Percentiles rank a stretch among this genome's conserved stretches.
These are phyloP conservation scores for Alternaria postmessia DNA, from an alignment of 2,329 filamentous ascomycete species.

Conservation along the genomic window DNA sequence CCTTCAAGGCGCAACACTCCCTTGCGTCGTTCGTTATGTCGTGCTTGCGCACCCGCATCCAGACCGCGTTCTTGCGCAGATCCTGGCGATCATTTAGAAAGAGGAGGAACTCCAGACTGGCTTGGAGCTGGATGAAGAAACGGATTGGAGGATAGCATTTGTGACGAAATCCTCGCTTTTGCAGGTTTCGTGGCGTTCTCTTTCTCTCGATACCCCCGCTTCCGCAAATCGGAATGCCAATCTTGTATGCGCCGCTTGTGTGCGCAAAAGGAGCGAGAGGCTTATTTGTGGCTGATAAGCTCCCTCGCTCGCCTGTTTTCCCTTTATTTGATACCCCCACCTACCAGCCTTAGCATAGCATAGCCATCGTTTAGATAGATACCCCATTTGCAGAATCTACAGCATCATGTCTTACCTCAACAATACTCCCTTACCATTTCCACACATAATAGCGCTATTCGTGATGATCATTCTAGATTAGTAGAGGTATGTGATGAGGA, in stretches of 20 bases:
- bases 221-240: slow-evolving; percentile 28
- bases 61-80: slow-evolving; percentile 13
- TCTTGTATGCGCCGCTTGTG: slow-evolving; percentile 32
- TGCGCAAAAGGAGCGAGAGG: slow-evolving; percentile 31
- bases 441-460: slow-evolving; percentile 2
- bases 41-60: slow-evolving; percentile 6
- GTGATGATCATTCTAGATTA: neutral
- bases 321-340: slow-evolving; percentile 44
- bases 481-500: neutral
- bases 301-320: slow-evolving; percentile 26
- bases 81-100: neutral
- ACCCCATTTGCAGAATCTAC: slow-evolving; percentile 6
- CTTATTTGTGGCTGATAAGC: slow-evolving; percentile 34
- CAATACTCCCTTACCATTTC: neutral
- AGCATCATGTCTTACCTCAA: slow-evolving; percentile 12
- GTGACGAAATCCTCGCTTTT: slow-evolving; percentile 10
- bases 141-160: slow-evolving; percentile 3
- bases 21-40: neutral
- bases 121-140: neutral
- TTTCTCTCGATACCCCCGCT: slow-evolving; percentile 31
- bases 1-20: slow-evolving; percentile 4
- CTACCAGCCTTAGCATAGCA: slow-evolving; percentile 10
- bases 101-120: slow-evolving; percentile 1
- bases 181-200: slow-evolving; percentile 16
- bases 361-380: slow-evolving; percentile 18